These are phyloP conservation scores for Hypholoma sublateritium DNA, from an alignment of 768 basidiomycete species.

Conservation along the genomic window DNA sequence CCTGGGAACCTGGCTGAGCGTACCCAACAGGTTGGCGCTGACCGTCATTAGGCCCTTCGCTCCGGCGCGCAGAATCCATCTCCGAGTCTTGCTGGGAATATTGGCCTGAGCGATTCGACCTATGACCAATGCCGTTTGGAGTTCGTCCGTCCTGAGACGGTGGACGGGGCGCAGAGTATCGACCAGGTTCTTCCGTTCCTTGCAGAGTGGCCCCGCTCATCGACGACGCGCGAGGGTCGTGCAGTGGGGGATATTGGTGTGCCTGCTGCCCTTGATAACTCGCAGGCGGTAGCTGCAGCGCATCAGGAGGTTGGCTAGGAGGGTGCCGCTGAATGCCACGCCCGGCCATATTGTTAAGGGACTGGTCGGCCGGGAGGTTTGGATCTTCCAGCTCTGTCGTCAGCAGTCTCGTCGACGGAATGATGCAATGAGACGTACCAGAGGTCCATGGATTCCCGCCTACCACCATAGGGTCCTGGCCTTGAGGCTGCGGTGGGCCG, in stretches of 20 bases:
- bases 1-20: neutral
- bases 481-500: neutral
- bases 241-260: neutral
- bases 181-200: neutral
- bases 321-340: too few relatives aligned
- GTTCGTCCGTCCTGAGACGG: neutral
- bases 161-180: neutral
- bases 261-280: neutral
- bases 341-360: too few relatives aligned
- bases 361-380: too few relatives aligned
- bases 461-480: neutral
- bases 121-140: neutral
- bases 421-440: neutral
- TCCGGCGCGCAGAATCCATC: neutral
- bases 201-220: neutral
- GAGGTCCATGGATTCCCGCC: neutral
- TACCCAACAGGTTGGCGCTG: neutral
- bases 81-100: neutral
- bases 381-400: too few relatives aligned
- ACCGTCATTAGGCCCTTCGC: neutral
- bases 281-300: neutral
- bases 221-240: neutral
- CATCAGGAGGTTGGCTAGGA: neutral
- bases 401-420: too few relatives aligned
- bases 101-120: neutral